phyloP scores from a whole-genome alignment of 805 yeast species.

The Teunomyces cretensis region DNA sequence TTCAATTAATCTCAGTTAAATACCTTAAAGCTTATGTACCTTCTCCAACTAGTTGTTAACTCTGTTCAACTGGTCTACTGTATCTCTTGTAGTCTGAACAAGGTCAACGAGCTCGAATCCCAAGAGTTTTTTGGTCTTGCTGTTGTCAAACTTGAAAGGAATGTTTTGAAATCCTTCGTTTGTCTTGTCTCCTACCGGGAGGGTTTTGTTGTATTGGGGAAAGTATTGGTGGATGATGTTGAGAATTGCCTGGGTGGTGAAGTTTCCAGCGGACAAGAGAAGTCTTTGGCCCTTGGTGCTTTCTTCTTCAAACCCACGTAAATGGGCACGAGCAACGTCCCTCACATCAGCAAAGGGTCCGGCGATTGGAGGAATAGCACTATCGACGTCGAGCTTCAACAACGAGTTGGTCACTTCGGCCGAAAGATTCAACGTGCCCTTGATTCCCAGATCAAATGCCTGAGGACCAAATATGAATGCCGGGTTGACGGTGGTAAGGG shows the following conservation, averaged over 20 bases:
- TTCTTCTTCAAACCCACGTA: slow-evolving; percentile 13
- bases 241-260: slow-evolving; percentile 18
- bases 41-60: no score
- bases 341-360: slow-evolving; percentile 22
- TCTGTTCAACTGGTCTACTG: no score
- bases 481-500: slow-evolving; percentile 14
- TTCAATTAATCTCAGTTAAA: no score
- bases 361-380: not conserved
- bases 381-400: slow-evolving; percentile 7
- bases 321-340: slow-evolving; percentile 16
- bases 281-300: slow-evolving; percentile 26
- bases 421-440: slow-evolving; percentile 13
- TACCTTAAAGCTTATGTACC: no score
- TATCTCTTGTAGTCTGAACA: not conserved
- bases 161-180: not conserved
- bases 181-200: slow-evolving; percentile 19
- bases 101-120: slow-evolving; percentile 18
- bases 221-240: slow-evolving; percentile 20
- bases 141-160: slow-evolving; percentile 9
- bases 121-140: slow-evolving; percentile 16
- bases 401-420: slow-evolving; percentile 11
- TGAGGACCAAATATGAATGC: slow-evolving; percentile 27
- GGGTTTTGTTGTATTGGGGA: slow-evolving; percentile 17
- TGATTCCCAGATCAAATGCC: slow-evolving; percentile 10
- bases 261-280: slow-evolving; percentile 20